A percentile compares a stretch with the other conserved stretches of the same genome.
Conservation (phyloP, 176 grass and related monocot genomes). For the bread wheat (Triticum aestivum) region IWGSC_CS_RefSeq_v2.1 NC_057805.1:192974485-192974984, state of each 20-base stretch:
- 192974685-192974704: constrained; percentile 40
- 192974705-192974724: constrained; percentile 89
- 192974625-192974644: constrained; percentile 32
- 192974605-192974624: constrained; percentile 41
- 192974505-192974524: constrained; percentile 49
- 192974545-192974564: constrained; percentile 46
- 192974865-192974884: background rate
- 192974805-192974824: constrained; percentile 1
- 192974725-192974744: constrained; percentile 57
- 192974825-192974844: background rate
- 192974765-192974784: constrained; percentile 63
- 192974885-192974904: background rate
- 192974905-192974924: constrained; percentile 12
- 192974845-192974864: constrained; percentile 3
- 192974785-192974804: constrained; percentile 54
- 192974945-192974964: background rate
- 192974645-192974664: constrained; percentile 44
- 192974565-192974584: constrained; percentile 49
- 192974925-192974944: background rate
- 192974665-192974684: constrained; percentile 50
- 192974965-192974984: background rate
- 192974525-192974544: constrained; percentile 51
- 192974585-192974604: constrained; percentile 40
- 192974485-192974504: constrained; percentile 52
- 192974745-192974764: constrained; percentile 33